Conservation (phyloP, 148 eudicot species). For the Rhododendron molle region DNA sequence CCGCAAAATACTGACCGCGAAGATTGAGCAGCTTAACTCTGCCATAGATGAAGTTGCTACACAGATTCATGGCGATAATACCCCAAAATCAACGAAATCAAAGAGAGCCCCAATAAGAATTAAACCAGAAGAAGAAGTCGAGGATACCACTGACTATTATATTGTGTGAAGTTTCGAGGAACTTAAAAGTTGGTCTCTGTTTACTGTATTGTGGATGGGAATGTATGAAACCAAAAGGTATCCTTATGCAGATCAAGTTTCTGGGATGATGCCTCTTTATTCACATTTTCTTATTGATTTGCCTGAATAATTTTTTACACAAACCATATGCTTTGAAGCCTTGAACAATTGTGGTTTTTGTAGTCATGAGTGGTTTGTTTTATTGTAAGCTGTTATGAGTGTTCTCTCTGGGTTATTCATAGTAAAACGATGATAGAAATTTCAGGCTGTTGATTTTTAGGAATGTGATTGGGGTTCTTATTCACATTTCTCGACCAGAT, state of each 20-base stretch:
- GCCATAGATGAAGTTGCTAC: constrained; percentile 75
- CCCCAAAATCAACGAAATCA: constrained; percentile 23
- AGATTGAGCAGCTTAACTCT: constrained; percentile 81
- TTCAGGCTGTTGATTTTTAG: not conserved
- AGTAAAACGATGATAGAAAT: not conserved
- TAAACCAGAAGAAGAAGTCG: not conserved
- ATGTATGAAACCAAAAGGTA: not conserved
- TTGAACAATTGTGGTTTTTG: not conserved
- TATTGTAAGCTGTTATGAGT: not conserved
- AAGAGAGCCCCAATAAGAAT: not conserved
- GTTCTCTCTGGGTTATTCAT: not conserved
- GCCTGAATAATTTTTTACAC: not conserved
- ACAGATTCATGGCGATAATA: constrained; percentile 49
- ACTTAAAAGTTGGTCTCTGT: not conserved
- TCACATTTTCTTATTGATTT: not conserved
- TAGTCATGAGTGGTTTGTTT: not conserved
- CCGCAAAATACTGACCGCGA: constrained; percentile 63
- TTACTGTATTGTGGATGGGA: not conserved
- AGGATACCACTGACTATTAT: not conserved
- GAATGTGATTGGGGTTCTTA: not conserved
- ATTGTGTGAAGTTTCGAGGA: not conserved
- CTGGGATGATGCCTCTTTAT: not conserved
- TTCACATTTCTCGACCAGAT: not conserved
- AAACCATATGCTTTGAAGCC: not conserved
- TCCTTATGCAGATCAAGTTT: not conserved